These are phyloP conservation scores for Priceomyces fermenticarens DNA, from an alignment of 805 yeast genomes.

Conservation along the genomic window DNA sequence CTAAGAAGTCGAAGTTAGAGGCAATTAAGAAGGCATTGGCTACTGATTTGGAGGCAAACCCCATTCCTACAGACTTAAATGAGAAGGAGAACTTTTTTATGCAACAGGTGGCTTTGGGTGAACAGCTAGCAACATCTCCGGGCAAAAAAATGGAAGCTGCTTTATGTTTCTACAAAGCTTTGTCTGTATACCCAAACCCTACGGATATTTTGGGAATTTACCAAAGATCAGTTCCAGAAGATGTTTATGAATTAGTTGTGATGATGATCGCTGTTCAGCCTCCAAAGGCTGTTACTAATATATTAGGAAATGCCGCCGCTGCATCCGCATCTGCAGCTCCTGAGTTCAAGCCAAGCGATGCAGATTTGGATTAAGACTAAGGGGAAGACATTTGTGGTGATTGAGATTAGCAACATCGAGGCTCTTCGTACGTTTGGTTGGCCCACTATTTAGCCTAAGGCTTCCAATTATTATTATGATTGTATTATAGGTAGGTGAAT, in stretches of 20 bases:
- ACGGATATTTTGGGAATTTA: conserved; percentile 85
- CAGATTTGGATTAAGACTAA: conserved; percentile 27
- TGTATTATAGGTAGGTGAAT: too few species aligned
- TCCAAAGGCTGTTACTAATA: conserved; percentile 72
- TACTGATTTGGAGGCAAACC: conserved; percentile 64
- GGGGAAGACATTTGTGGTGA: too few species aligned
- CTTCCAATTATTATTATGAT: too few species aligned
- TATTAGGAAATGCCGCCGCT: conserved; percentile 48
- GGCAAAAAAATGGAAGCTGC: conserved; percentile 82
- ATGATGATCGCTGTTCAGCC: conserved; percentile 90
- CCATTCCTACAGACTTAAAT: conserved; percentile 65
- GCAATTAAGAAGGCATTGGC: conserved; percentile 60
- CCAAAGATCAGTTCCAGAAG: conserved; percentile 83
- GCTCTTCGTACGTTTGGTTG: too few species aligned
- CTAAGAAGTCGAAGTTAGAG: conserved; percentile 58
- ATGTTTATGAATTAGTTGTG: conserved; percentile 77
- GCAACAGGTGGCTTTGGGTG: conserved; percentile 81
- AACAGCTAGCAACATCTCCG: conserved; percentile 65
- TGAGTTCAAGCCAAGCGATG: conserved; percentile 25
- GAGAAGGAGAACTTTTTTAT: conserved; percentile 80
- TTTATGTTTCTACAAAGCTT: conserved; percentile 86
- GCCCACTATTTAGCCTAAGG: too few species aligned
- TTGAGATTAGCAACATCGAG: too few species aligned
- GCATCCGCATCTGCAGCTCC: conserved; percentile 9
- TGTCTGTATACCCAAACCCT: conserved; percentile 92